Evolutionary conservation across 371 early-diverging fungal species (phyloP), one percentile per base, ranked within the genome.

Genomic region (Saksenaea vasiformis): DNA sequence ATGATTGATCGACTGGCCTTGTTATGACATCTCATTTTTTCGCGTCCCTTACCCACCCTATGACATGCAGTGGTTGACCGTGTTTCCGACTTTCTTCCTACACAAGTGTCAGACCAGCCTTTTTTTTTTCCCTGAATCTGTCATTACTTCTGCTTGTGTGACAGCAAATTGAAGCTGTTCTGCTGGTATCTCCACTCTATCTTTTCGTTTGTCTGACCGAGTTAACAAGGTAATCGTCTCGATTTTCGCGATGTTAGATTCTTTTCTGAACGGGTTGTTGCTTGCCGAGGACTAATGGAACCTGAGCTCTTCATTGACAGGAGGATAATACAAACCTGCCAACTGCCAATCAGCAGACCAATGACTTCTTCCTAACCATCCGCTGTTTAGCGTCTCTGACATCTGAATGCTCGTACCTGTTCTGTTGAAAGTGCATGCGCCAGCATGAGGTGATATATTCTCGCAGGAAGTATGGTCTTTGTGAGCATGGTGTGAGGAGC

Each of bases 141-240:
- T 27, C 14, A 13, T 51, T 64, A 74, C 79, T 62, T 92, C 92
- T 47, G 91, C 91, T 56, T 84, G 80, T 3, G 80, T 65, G n/a
- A 87, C 87, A 5, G 91, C 92, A 60, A 82, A 71, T 41, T 87
- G 87, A 37, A 92, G 74, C 69, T 88, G 84, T 54, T 84, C 80
- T 35, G 86, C 82, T 5, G 80, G 77, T 54, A 87, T 85, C 62
- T 88, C 92, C 5, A 92, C 92, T 35, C 92, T 78, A 60, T 92
- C 92, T 57, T 85, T 85, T 24, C 89, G 82, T 69, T 90, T 92
- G 64, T 92, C 91, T 35, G 88, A 87, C n/a, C 92, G 74, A 26
- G 86, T 82, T 37, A 87, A 60, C 41, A 90, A 69, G 0, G 87
- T 80, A 11, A 89, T 82, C 5, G 77, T 75, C 11, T 81, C 77